Base-by-base conservation (phyloP, 495 filamentous ascomycete species). In the Lophium mytilinum region DNA sequence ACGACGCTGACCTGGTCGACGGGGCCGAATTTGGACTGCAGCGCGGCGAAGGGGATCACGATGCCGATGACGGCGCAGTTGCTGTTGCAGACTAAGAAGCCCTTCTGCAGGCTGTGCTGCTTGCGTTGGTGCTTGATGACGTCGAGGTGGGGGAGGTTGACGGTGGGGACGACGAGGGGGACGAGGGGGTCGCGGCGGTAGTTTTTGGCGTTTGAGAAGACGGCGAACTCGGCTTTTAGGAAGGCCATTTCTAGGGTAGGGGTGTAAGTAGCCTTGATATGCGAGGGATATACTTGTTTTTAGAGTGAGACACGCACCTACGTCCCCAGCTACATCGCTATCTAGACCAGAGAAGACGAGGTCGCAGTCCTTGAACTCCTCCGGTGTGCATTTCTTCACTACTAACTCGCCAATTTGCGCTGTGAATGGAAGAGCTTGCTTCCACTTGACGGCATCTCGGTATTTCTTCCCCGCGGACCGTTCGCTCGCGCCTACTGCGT, bases 1-100 rank as follows among this genome's bases (percentile, higher is more conserved):
- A 75, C 72, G 33, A 74, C 69, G n/a, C 62, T 68, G 53, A 71
- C 73, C 37, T 65, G 52, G 7, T 68, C 67, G 37, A 75, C 60
- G 11, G 72, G 68, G 33, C 73, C 73, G 50, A 75, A 74, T 21
- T 64, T 60, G 0, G 67, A 50, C 49, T 71, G 70, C 12, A 74
- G 68, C 9, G 73, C 73, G 12, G 70, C 72, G 59, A 73, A 71
- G 7, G 73, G 71, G 37, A 75, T 73, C 24, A 73, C 73, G 39
- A 75, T 58, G 56, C 73, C 73, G 49, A 74, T 73, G 52, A 75
- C 73, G 3, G 72, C 72, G 63, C 72, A 75, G 57, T 75, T 75
- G 41, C 71, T 73, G 60, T 75, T 75, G 66, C 73, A 75, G 53
- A 74, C 72, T 9, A 72, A 63, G 59, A 75, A 73, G 47, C 73